phyloP scores from a whole-genome alignment of 2,329 filamentous ascomycete genomes.

The Alternaria arborescens region DNA sequence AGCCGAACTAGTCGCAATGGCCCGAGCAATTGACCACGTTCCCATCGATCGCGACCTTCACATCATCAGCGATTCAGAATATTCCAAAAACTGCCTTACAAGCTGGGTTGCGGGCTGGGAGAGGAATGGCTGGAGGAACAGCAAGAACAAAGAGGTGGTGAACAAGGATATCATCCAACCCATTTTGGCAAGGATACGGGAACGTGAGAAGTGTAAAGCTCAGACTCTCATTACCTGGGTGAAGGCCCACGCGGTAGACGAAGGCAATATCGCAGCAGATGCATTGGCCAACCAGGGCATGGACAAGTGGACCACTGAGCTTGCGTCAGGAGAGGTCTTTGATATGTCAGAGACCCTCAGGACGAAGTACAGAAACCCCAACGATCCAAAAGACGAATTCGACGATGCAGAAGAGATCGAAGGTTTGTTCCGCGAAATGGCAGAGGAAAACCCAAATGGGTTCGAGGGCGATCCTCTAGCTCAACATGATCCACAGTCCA shows the following conservation, averaged over 20 bases:
- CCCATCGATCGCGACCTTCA: conserved; percentile 72
- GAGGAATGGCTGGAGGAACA: conserved; percentile 79
- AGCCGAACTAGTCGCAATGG: conserved; percentile 89
- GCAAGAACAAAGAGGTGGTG: conserved; percentile 74
- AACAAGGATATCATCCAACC: conserved; percentile 85
- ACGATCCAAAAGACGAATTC: not conserved
- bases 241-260: conserved; percentile 79
- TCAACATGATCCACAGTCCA: not conserved
- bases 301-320: conserved; percentile 10
- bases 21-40: conserved; percentile 80
- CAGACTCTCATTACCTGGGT: conserved; percentile 84
- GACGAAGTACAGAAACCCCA: conserved; percentile 7
- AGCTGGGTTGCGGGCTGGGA: conserved; percentile 84
- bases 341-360: conserved; percentile 15
- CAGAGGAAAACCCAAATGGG: not conserved
- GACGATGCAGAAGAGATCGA: conserved; percentile 1
- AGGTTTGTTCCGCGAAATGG: not conserved
- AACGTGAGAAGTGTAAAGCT: conserved; percentile 63
- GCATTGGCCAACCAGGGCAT: conserved; percentile 21
- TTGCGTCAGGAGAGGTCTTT: conserved; percentile 2
- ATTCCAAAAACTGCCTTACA: conserved; percentile 88
- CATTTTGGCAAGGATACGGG: conserved; percentile 74
- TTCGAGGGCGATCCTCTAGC: not conserved
- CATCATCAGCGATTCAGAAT: conserved; percentile 89
- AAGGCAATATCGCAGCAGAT: conserved; percentile 85